A percentile compares a stretch with the other conserved stretches of the same genome.
These are phyloP conservation scores for Saccharomyces mikatae DNA, from an alignment of 805 yeast genomes.

Conservation along the genomic window DNA sequence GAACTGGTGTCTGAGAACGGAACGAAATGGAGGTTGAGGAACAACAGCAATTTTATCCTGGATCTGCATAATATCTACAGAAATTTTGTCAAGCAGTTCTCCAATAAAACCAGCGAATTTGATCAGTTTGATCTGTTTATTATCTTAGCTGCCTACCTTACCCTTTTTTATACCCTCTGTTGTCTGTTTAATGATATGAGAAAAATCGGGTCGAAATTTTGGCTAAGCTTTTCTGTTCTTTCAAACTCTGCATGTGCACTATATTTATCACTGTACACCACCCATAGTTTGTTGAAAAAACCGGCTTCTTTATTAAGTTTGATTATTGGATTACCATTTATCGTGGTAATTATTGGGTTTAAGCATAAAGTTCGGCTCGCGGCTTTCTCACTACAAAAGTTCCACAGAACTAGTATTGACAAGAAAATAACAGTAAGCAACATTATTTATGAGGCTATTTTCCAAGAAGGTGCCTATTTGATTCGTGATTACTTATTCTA, in stretches of 20 bases:
- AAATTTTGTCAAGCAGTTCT: background rate
- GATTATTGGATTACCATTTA: slow-evolving; percentile 87
- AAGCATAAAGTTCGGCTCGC: slow-evolving; percentile 75
- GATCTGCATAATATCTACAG: background rate
- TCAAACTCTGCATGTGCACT: slow-evolving; percentile 77
- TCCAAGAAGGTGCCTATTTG: slow-evolving; percentile 31
- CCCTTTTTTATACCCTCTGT: slow-evolving; percentile 78
- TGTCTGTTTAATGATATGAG: slow-evolving; percentile 71
- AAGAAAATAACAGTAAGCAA: slow-evolving; percentile 20
- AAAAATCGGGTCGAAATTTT: slow-evolving; percentile 70
- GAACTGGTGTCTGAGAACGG: slow-evolving; percentile 33
- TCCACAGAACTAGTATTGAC: slow-evolving; percentile 29
- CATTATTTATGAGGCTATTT: slow-evolving; percentile 32
- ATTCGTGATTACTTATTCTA: slow-evolving; percentile 74
- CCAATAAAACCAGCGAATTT: slow-evolving; percentile 50
- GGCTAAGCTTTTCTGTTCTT: slow-evolving; percentile 76
- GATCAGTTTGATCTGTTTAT: slow-evolving; percentile 78
- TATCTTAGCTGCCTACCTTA: slow-evolving; percentile 70
- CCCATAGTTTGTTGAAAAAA: slow-evolving; percentile 47
- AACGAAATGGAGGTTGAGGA: slow-evolving; percentile 52
- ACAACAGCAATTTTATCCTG: slow-evolving; percentile 25
- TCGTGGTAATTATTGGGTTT: slow-evolving; percentile 87
- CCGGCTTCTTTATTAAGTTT: slow-evolving; percentile 65
- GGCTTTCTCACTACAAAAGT: slow-evolving; percentile 41
- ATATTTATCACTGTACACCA: slow-evolving; percentile 62